Percentiles rank a stretch among this genome's conserved stretches.
phyloP scores from a whole-genome alignment of 768 basidiomycete species.

The Pleurotus pulmonarius region DNA sequence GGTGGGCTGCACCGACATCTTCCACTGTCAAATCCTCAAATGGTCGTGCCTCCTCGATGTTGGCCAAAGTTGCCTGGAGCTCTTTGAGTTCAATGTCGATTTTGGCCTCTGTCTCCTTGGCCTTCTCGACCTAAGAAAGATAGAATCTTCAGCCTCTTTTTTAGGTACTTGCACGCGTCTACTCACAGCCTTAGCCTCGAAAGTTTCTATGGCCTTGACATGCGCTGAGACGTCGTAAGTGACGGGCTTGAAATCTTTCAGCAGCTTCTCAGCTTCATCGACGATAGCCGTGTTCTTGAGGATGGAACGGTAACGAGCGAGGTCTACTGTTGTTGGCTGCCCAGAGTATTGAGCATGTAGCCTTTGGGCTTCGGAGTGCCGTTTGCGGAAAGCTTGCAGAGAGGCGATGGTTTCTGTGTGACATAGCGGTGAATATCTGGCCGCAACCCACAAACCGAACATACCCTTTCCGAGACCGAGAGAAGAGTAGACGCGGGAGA shows the following conservation, averaged over 20 bases:
- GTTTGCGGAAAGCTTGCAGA: constrained; percentile 95
- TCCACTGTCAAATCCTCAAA: constrained; percentile 93
- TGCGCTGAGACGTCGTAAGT: constrained; percentile 89
- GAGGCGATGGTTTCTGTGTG: constrained; percentile 80
- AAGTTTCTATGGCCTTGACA: constrained; percentile 93
- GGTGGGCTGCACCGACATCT: constrained; percentile 90
- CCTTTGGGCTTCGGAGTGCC: constrained; percentile 85
- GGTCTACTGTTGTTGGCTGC: constrained; percentile 82
- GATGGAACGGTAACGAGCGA: constrained; percentile 86
- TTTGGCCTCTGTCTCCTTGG: constrained; percentile 85
- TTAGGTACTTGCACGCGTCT: too few relatives aligned
- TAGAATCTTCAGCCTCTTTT: too few relatives aligned
- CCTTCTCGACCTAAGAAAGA: constrained; percentile 68
- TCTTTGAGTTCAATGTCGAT: constrained; percentile 89
- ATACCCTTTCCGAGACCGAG: constrained; percentile 86
- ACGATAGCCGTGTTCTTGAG: constrained; percentile 92
- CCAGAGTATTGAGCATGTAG: constrained; percentile 56
- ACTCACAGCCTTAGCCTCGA: constrained; percentile 90
- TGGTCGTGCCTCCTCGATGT: constrained; percentile 96
- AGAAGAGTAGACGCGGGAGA: constrained; percentile 76
- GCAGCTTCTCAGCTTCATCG: constrained; percentile 86
- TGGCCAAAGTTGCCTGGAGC: constrained; percentile 88
- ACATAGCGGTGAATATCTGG: constrained; percentile 2
- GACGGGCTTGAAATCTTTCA: constrained; percentile 89
- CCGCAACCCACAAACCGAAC: constrained; percentile 15